phyloP scores from a whole-genome alignment of 2,329 filamentous ascomycete species.

The Claviceps africana region DNA sequence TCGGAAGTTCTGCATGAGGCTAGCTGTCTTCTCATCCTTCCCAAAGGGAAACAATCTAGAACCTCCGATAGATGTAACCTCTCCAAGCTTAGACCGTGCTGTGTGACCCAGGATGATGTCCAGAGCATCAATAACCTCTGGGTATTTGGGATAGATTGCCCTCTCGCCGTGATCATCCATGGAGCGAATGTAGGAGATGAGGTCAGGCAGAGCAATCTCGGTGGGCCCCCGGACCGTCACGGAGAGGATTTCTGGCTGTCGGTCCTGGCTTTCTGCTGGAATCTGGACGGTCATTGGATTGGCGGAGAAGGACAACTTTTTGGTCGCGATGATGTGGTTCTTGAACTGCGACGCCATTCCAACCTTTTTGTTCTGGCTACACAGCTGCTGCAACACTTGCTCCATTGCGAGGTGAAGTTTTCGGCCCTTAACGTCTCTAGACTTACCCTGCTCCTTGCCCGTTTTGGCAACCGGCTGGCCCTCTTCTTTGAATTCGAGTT shows the following conservation, averaged over 20 bases:
- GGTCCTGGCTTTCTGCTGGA: conserved; percentile 16
- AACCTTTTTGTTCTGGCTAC: conserved; percentile 14
- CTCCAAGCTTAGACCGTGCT: conserved; percentile 21
- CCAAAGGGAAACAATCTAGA: conserved; percentile 35
- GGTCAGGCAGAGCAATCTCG: conserved; percentile 22
- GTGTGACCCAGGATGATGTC: conserved; percentile 35
- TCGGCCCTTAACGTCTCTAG: conserved; percentile 24
- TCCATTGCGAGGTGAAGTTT: conserved; percentile 30
- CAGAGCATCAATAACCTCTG: conserved; percentile 35
- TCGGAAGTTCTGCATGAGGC: conserved; percentile 16
- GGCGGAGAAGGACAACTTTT: conserved; percentile 21
- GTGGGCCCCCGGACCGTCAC: conserved; percentile 28
- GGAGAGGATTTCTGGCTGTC: conserved; percentile 20
- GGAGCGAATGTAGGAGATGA: conserved; percentile 31
- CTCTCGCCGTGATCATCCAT: conserved; percentile 25
- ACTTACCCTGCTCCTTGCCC: conserved; percentile 6
- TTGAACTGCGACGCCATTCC: conserved; percentile 37
- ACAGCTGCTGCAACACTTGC: conserved; percentile 23
- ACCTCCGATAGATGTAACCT: conserved; percentile 28
- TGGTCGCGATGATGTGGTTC: conserved; percentile 28
- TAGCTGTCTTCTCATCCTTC: conserved; percentile 11
- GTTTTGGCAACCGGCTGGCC: conserved; percentile 22
- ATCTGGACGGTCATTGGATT: conserved; percentile 23
- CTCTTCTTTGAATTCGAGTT: conserved; percentile 26
- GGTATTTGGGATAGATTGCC: conserved; percentile 32